Base-by-base conservation (phyloP, 352 stramenopile genomes). In the Phytophthora capsici region DNA sequence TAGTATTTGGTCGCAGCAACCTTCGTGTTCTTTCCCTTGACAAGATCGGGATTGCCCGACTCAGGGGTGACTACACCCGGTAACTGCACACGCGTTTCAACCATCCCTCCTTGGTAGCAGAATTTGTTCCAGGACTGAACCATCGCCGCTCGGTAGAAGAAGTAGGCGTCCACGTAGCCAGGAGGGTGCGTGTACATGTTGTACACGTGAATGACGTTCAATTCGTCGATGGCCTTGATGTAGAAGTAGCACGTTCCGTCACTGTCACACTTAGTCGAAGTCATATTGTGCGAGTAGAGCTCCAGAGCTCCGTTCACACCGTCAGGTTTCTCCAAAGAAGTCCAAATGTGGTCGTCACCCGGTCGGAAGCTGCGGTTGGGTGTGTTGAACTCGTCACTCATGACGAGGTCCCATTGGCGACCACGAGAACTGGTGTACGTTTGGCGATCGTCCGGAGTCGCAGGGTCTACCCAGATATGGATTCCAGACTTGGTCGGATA, bases 321-420 rank as follows among this genome's bases (percentile, higher is more conserved):
- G 64, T 98, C 94, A 47, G 98, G 97, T 49, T 97, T 97, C 56
- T 98, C 80, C 17, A 98, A 74, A 0, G 95, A 93, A 0, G 94
- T 98, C 96, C 96, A 99, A 9, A 94, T 71, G 30, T 97, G 93
- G 75, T 99, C 96, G 19, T 85, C 60, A 6, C 96, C 96, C 19
- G 98, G 92, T 26, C 73, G 57, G 68, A 99, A 98, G 30, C 62
- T 86, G 2, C 96, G 82, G 17, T 89, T 86, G 2, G 89, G 74
- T 47, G 78, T 82, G 68, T 98, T 90, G 70, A 98, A 98, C 72
- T 98, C 95, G 78, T 98, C 95, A 23, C 90, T 98, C 88, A 98
- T 98, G 38, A 96, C 82, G 4, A 97, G 70, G 6, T 91, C 57
- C 77, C 81, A 91, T 36, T 34, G 47, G 0, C 57, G 34, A 1